Evolutionary conservation across 345 rosid genomes (phyloP).

Genomic region (Melastoma malabathricum): DNA sequence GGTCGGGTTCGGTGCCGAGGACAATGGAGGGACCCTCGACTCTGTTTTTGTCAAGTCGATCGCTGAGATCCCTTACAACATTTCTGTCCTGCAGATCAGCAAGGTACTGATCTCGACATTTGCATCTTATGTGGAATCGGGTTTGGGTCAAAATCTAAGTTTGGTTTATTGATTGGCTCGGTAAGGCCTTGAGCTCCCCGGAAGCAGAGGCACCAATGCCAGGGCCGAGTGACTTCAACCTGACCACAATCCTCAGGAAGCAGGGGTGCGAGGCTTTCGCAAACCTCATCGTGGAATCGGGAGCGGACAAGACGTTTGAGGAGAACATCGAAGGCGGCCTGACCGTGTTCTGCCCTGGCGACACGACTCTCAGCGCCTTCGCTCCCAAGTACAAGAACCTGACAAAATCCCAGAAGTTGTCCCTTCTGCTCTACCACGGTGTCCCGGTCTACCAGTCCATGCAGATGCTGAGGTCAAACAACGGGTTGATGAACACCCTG

Average conservation of each 20-base stretch:
- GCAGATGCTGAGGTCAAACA: conserved; percentile 60
- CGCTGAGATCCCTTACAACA: conserved; percentile 62
- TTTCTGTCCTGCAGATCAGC: conserved; percentile 72
- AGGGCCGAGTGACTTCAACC: conserved; percentile 44
- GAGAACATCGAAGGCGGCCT: conserved; percentile 71
- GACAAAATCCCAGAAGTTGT: conserved; percentile 45
- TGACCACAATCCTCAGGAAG: conserved; percentile 51
- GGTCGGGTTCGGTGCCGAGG: conserved; percentile 67
- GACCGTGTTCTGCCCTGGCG: conserved; percentile 83
- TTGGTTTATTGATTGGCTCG: not conserved
- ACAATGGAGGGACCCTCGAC: conserved; percentile 35
- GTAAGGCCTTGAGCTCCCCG: conserved; percentile 38
- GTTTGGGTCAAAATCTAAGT: too few species aligned
- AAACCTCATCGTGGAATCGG: conserved; percentile 39
- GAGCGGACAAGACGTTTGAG: conserved; percentile 53
- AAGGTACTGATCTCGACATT: conserved; percentile 11
- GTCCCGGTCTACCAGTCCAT: conserved; percentile 60
- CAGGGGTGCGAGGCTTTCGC: conserved; percentile 88
- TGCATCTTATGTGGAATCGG: too few species aligned
- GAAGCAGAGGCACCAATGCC: conserved; percentile 88
- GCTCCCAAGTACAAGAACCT: conserved; percentile 64
- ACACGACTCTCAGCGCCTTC: conserved; percentile 40
- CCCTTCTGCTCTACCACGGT: conserved; percentile 61
- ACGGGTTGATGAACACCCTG: conserved; percentile 65
- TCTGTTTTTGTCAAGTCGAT: conserved; percentile 60